Conservation (phyloP, 345 rosid genomes). For the Euphorbia tirucalli region DNA sequence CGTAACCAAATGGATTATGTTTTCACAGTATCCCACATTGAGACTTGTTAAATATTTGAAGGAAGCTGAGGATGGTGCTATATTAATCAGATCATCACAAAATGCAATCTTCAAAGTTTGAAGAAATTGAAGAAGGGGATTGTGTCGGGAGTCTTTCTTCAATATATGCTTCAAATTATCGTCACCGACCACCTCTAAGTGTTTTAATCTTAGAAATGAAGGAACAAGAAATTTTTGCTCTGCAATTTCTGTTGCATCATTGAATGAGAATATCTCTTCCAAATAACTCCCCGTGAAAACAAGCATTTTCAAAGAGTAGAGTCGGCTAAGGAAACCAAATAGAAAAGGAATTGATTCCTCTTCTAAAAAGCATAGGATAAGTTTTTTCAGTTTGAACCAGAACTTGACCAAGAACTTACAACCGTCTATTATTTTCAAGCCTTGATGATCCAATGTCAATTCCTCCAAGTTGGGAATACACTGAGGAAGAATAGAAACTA, state of each 20-base stretch:
- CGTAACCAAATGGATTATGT: constrained; percentile 5
- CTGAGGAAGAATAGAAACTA: neutral
- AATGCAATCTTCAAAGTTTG: neutral
- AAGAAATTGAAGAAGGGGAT: constrained; percentile 3
- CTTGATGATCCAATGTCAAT: neutral
- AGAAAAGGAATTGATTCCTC: constrained; percentile 1
- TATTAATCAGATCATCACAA: neutral
- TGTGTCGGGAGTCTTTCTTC: neutral
- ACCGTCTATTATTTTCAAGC: neutral
- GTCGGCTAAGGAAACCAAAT: neutral
- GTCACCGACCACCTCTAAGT: fast-evolving
- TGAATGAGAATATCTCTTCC: constrained; percentile 11
- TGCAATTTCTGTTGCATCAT: neutral
- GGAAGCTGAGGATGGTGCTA: neutral
- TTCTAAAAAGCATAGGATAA: neutral
- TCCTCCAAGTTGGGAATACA: neutral
- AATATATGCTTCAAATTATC: neutral
- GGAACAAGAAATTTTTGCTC: too few relatives aligned
- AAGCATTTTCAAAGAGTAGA: constrained; percentile 4
- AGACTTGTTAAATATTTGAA: constrained; percentile 12
- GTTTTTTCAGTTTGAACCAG: neutral
- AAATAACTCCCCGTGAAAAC: neutral
- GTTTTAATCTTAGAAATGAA: neutral
- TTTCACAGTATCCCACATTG: neutral
- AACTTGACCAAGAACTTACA: neutral